Percentiles rank a stretch among this genome's conserved stretches.
phyloP scores from a whole-genome alignment of 192 early-diverging fungal species.

The Funneliformis geosporum region DNA sequence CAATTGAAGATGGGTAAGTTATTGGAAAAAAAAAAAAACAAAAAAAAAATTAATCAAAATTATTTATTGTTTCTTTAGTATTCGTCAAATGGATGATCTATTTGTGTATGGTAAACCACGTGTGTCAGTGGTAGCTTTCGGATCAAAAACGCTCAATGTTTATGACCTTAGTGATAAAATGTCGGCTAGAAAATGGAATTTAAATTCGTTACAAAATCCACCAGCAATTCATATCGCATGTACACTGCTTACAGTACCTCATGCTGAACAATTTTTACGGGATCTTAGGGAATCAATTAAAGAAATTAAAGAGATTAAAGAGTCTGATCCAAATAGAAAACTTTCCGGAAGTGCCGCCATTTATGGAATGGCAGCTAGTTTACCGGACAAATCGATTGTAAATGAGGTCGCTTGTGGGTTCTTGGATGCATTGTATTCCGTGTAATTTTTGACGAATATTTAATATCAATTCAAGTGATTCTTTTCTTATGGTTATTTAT shows the following conservation, averaged over 20 bases:
- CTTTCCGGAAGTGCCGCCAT: conserved; percentile 81
- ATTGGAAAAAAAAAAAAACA: background rate
- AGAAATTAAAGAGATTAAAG: conserved; percentile 58
- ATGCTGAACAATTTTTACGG: conserved; percentile 68
- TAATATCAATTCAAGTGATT: background rate
- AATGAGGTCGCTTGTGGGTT: conserved; percentile 86
- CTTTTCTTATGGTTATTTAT: background rate
- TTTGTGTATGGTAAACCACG: conserved; percentile 83
- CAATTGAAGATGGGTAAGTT: conserved; percentile 53
- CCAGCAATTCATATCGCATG: conserved; percentile 87
- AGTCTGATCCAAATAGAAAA: conserved; percentile 66
- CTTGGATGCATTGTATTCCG: conserved; percentile 81
- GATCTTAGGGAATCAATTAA: conserved; percentile 81
- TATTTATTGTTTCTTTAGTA: conserved; percentile 37
- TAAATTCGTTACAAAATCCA: conserved; percentile 88
- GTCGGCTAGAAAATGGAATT: conserved; percentile 78
- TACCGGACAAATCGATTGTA: conserved; percentile 85
- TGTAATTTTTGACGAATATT: conserved; percentile 36
- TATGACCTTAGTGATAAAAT: conserved; percentile 85
- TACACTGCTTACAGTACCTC: conserved; percentile 76
- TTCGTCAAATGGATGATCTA: conserved; percentile 61
- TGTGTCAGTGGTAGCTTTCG: conserved; percentile 83
- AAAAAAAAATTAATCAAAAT: background rate
- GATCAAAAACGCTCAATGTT: conserved; percentile 73
- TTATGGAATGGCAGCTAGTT: conserved; percentile 88